Percentiles rank a stretch among this genome's conserved stretches.
phyloP scores from a whole-genome alignment of 2,329 filamentous ascomycete genomes.

The Talaromyces sp. region DNA sequence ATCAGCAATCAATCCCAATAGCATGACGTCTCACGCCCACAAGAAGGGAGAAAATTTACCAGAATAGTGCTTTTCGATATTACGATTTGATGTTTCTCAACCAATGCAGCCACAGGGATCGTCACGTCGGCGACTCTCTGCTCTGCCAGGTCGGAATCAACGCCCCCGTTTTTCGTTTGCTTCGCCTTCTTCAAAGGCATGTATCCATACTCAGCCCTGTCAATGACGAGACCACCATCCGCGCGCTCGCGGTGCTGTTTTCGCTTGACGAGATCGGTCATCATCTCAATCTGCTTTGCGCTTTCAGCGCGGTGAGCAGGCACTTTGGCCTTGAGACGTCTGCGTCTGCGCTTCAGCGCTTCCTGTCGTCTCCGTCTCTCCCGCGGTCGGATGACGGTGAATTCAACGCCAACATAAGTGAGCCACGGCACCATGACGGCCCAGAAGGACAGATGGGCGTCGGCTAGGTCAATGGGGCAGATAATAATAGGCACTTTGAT shows the following conservation, averaged over 20 bases:
- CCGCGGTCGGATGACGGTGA: slow-evolving; percentile 34
- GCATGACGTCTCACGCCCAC: neutral
- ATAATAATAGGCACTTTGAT: slow-evolving; percentile 35
- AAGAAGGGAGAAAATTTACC: slow-evolving; percentile 17
- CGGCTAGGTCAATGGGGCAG: slow-evolving; percentile 28
- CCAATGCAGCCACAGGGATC: slow-evolving; percentile 39
- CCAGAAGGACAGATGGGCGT: slow-evolving; percentile 27
- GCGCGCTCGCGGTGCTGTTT: slow-evolving; percentile 30
- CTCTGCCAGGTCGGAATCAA: slow-evolving; percentile 16
- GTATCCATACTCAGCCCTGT: slow-evolving; percentile 37
- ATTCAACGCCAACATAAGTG: slow-evolving; percentile 36
- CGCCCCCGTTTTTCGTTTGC: neutral
- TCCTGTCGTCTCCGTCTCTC: slow-evolving; percentile 29
- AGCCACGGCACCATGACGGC: slow-evolving; percentile 34
- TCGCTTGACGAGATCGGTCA: slow-evolving; percentile 34
- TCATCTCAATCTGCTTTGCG: slow-evolving; percentile 33
- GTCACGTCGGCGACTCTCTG: slow-evolving; percentile 34
- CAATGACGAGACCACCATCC: slow-evolving; percentile 33
- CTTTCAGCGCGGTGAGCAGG: slow-evolving; percentile 32
- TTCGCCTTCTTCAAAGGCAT: slow-evolving; percentile 15
- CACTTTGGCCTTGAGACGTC: slow-evolving; percentile 30
- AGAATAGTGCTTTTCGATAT: slow-evolving; percentile 31
- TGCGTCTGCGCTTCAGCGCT: slow-evolving; percentile 29
- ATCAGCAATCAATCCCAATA: slow-evolving; percentile 15
- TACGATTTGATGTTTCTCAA: slow-evolving; percentile 35